Conservation (phyloP, 495 filamentous ascomycete species). For the Geoglossum glabrum region DNA sequence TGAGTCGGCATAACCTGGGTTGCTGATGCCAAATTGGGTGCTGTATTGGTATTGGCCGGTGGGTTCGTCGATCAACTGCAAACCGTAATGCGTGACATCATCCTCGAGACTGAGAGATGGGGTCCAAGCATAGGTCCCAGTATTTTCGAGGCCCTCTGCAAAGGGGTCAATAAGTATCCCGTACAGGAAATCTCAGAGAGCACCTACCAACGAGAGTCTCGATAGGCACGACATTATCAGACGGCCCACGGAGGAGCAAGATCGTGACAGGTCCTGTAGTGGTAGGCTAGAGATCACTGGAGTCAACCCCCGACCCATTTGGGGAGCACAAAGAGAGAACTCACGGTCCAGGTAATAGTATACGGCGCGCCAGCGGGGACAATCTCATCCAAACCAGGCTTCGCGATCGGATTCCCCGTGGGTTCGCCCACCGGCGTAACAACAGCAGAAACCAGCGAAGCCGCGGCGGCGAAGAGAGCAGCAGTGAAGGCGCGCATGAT, state of each 20-base stretch:
- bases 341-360: conserved; percentile 39
- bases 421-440: conserved; percentile 29
- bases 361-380: conserved; percentile 35
- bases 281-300: conserved; percentile 25
- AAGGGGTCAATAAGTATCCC: conserved; percentile 12
- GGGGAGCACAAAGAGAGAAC: background rate
- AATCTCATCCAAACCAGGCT: conserved; percentile 29
- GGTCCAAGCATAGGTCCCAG: conserved; percentile 36
- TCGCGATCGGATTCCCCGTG: conserved; percentile 34
- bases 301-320: no score
- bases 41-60: conserved; percentile 48
- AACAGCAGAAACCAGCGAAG: conserved; percentile 31
- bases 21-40: conserved; percentile 47
- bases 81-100: conserved; percentile 35
- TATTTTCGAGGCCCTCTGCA: conserved; percentile 35
- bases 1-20: conserved; percentile 9
- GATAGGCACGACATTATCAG: conserved; percentile 32
- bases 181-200: background rate
- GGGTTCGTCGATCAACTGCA: conserved; percentile 41
- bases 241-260: conserved; percentile 41
- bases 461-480: conserved; percentile 24
- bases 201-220: conserved; percentile 8
- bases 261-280: conserved; percentile 31
- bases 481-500: conserved; percentile 34
- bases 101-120: conserved; percentile 26